Evolutionary conservation across 352 stramenopile species (phyloP).

Genomic region (Elongisporangium senticosum): DNA sequence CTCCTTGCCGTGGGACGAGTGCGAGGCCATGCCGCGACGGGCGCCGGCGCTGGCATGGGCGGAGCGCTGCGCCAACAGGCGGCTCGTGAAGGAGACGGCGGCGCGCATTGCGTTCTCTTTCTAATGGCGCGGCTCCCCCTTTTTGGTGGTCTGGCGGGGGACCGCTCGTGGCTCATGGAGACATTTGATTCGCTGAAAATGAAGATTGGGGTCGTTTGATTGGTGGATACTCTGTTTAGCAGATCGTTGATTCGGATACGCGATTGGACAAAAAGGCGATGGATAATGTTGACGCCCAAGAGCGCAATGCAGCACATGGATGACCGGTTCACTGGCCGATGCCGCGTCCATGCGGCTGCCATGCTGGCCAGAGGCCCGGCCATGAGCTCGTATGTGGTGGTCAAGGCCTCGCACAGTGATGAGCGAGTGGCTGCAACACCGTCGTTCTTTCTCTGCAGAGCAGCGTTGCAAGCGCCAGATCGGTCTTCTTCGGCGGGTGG

Average conservation of each 20-base stretch:
- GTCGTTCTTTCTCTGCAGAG: conserved; percentile 27
- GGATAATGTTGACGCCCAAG: conserved; percentile 5
- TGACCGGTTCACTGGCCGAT: conserved; percentile 58
- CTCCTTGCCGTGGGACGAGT: conserved; percentile 42
- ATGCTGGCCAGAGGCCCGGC: conserved; percentile 22
- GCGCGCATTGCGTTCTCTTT: conserved; percentile 21
- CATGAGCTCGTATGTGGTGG: conserved; percentile 28
- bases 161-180: not conserved
- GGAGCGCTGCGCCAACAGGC: conserved; percentile 20
- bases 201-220: conserved; percentile 2
- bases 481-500: not conserved
- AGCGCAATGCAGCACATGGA: conserved; percentile 14
- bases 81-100: conserved; percentile 46
- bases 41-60: conserved; percentile 3
- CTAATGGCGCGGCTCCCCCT: conserved; percentile 3
- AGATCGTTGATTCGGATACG: not conserved
- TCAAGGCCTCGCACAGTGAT: not conserved
- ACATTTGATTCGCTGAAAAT: not conserved
- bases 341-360: conserved; percentile 26
- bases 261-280: conserved; percentile 4
- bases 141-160: conserved; percentile 3
- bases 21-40: conserved; percentile 59
- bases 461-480: conserved; percentile 13
- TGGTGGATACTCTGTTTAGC: conserved; percentile 7
- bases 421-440: not conserved